Evolutionary conservation across 2,329 filamentous ascomycete genomes (phyloP), one percentile per base, ranked within the genome.

Genomic region (Juglanconis juglandina): DNA sequence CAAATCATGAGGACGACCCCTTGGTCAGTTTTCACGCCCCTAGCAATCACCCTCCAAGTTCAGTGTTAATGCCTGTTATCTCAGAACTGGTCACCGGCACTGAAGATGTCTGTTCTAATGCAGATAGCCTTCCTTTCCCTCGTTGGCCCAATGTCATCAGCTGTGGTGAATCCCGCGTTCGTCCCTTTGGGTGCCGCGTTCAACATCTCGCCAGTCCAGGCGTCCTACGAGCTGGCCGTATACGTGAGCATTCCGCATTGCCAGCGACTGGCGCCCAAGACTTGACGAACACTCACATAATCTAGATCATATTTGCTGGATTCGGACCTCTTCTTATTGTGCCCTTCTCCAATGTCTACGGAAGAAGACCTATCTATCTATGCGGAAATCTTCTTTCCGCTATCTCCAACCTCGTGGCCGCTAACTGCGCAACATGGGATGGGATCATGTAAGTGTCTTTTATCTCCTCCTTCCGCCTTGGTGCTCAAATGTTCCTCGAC

Each of bases 161-260:
- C 69, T 2, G 66, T 70, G 37, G 66, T 69, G 61, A 73, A 73
- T 60, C 69, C 72, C 6, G 72, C 71, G 4, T 72, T 72, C 47
- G 66, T 71, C 10, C 68, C 68, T 2, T 56, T 73, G 1, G 67
- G 66, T 17, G 65, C 66, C 39, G 66, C 68, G 13, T 72, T 73
- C 61, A n/a, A 66, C 34, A 71, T 71, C 52, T 69, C 68, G 10
- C 62, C 67, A 0, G 69, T 72, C 4, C 49, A 70, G 61, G 70
- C 69, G 7, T 71, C 70, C 4, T 73, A 73, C 44, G 64, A 70
- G 59, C 66, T 71, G 30, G 74, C 73, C 5, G 47, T 60, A 24
- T 60, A 60, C n/a, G 53, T 60, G 30, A 54, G 41, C 34, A 13
- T 13, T n/a, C 7, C 30, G 5, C 5, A 1, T 4, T 13, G 24